Percentiles rank a stretch among this genome's conserved stretches.
phyloP scores from a whole-genome alignment of 148 eudicot species.

The Camellia japonica region DNA sequence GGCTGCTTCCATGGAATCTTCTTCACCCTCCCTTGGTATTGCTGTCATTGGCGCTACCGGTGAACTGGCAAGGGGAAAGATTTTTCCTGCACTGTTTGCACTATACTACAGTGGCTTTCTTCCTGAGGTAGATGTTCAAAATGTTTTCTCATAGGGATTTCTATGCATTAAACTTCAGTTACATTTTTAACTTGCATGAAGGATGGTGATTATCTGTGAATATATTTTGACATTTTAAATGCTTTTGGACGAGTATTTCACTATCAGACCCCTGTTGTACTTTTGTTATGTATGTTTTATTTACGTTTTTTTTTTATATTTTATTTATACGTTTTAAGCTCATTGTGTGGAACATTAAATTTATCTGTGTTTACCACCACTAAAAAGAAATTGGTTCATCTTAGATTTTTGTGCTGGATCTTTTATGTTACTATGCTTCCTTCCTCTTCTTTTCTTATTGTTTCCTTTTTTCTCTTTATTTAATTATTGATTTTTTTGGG shows the following conservation, averaged over 20 bases:
- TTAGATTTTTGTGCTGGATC: not conserved
- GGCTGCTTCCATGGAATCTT: slow-evolving; percentile 14
- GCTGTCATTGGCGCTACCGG: slow-evolving; percentile 39
- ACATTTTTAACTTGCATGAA: not conserved
- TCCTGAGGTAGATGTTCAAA: slow-evolving; percentile 26
- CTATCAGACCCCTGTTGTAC: not conserved
- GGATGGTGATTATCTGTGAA: not conserved
- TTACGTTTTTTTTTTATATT: not conserved
- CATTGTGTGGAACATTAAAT: not conserved
- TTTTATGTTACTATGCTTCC: not conserved
- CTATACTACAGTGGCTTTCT: slow-evolving; percentile 40
- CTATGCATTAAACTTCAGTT: not conserved
- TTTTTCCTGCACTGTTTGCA: slow-evolving; percentile 46
- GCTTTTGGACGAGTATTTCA: not conserved
- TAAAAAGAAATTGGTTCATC: not conserved
- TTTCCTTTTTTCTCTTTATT: not conserved
- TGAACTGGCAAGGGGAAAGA: slow-evolving; percentile 33
- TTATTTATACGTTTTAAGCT: not conserved
- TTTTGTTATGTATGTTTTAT: not conserved
- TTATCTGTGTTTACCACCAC: not conserved
- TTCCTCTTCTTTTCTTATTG: not conserved
- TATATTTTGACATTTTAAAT: not conserved
- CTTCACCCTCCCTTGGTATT: slow-evolving; percentile 21
- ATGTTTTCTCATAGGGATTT: not conserved
- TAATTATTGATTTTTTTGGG: not conserved